Conservation (phyloP, 2,329 filamentous ascomycete genomes). For the Exophiala dermatitidis region DNA sequence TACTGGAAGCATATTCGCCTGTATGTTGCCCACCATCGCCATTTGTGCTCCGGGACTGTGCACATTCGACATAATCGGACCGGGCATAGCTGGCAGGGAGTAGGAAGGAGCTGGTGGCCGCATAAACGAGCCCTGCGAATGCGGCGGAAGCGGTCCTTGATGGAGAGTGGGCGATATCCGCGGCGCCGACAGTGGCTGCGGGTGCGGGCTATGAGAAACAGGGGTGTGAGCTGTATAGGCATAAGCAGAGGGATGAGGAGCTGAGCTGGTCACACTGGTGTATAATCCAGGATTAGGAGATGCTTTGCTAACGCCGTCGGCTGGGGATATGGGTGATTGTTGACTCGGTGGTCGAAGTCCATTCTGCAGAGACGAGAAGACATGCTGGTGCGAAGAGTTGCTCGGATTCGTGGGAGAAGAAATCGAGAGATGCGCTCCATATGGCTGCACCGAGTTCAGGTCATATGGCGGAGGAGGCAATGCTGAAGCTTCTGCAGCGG, state of each 20-base stretch:
- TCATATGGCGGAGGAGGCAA: constrained; percentile 63
- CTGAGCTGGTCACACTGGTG: constrained; percentile 33
- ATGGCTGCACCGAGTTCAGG: constrained; percentile 41
- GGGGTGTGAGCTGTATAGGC: constrained; percentile 48
- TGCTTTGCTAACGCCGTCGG: constrained; percentile 35
- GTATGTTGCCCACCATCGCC: constrained; percentile 58
- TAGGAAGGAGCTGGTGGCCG: constrained; percentile 46
- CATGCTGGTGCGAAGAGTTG: constrained; percentile 22
- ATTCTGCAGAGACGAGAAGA: constrained; percentile 12
- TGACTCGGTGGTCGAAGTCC: constrained; percentile 20
- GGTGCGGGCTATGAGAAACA: constrained; percentile 42
- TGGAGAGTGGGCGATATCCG: constrained; percentile 52
- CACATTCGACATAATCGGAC: constrained; percentile 70
- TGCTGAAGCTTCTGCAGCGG: constrained; percentile 47
- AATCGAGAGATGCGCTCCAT: constrained; percentile 10
- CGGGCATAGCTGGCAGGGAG: constrained; percentile 55
- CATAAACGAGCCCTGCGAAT: constrained; percentile 29
- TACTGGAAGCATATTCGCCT: constrained; percentile 47
- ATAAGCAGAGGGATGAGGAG: constrained; percentile 42
- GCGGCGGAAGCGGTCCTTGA: constrained; percentile 28
- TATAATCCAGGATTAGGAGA: constrained; percentile 56
- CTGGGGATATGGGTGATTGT: constrained; percentile 21
- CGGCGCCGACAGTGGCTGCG: constrained; percentile 31
- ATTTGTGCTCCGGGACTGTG: constrained; percentile 66
- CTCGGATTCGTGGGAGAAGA: constrained; percentile 25